Base-by-base conservation (phyloP, 768 basidiomycete species). In the Termitomyces sp. region DNA sequence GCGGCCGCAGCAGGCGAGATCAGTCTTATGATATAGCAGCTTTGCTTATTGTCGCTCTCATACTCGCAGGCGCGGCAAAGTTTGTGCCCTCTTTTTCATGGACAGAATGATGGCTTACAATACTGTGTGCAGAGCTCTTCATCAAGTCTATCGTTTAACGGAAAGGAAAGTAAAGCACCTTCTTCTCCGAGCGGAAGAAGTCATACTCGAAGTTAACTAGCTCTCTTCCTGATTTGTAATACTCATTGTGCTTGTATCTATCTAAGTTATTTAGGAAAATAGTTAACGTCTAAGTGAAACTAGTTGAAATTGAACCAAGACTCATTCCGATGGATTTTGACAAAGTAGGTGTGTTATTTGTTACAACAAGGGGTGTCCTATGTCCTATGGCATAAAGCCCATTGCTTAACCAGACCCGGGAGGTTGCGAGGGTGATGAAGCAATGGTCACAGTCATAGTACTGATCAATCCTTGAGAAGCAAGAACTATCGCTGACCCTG, bases 121-220 rank as follows among this genome's bases (percentile, higher is more conserved):
- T 58, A 36, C 60, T 47, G 48, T 52, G 55, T 45, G 40, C 58
- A 92, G 90, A 64, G 87, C 90, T 11, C 65, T 92, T 30, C 81
- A 79, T 65, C 79, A 87, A 61, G 86, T 92, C 3, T 92, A 90
- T 67, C 70, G 74, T 55, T 65, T 86, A 33, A 91, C 88, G 2
- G 78, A 87, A 65, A 73, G 66, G 38, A 64, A 80, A 33, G 80
- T 86, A 1, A 83, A 86, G 65, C 77, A 82, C 24, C 54, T 87
- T 22, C 74, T 92, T 35, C 74, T 83, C 9, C 82, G 86, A 33
- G 90, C 90, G 4, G 90, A 92, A 66, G 86, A 90, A 68, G 86
- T 84, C 3, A 92, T 92, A 59, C 73, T 92, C 36, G 90, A 92
- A 70, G 90, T 92, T 30, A 7, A 30, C 30, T 30, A 30, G 30